Evolutionary conservation across 345 rosid species (phyloP), one percentile per base, ranked within the genome.

Genomic region (Salix udensis): DNA sequence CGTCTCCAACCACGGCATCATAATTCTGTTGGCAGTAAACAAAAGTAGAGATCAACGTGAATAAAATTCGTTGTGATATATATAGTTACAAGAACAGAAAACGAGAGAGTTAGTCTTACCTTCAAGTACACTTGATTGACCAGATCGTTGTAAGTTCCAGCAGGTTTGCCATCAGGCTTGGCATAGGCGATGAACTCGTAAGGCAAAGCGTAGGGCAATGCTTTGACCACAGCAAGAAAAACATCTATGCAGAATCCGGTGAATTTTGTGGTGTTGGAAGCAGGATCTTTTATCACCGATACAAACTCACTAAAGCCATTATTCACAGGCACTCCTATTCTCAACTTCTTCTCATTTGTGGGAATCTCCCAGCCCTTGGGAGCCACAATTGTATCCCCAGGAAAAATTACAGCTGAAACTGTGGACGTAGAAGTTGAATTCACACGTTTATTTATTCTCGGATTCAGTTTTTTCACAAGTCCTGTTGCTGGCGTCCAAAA

Each of bases 171-270:
- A 23, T 66, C 65, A 30, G 64, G 36, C 4, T 36, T 34, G 14
- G 89, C 94, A 15, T 83, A 90, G 26, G 95, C 85, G 5, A 82
- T 37, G 28, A 89, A 84, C 71, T 89, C 87, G 62, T 83, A 91
- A 12, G 90, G 93, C 71, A 92, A 86, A 68, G 95, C 93, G 74
- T 94, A 94, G 21, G 97, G 97, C 81, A 94, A 79, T 78, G 87
- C 81, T 65, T 86, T 89, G 46, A 90, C n/a, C 28, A 92, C 97
- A 4, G 91, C 90, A 40, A 66, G 81, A 78, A 92, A 94, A 40
- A 94, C 91, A 67, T 92, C 98, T 37, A 91, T 88, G 87, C 97
- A 90, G 87, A 83, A 94, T 44, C 98, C 98, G 31, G 85, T 70
- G 75, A 90, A 74, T 55, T 61, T 44, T 8, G 28, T 8, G 26